Evolutionary conservation across 495 filamentous ascomycete species (phyloP).

Genomic region (Podospora fimiseda): DNA sequence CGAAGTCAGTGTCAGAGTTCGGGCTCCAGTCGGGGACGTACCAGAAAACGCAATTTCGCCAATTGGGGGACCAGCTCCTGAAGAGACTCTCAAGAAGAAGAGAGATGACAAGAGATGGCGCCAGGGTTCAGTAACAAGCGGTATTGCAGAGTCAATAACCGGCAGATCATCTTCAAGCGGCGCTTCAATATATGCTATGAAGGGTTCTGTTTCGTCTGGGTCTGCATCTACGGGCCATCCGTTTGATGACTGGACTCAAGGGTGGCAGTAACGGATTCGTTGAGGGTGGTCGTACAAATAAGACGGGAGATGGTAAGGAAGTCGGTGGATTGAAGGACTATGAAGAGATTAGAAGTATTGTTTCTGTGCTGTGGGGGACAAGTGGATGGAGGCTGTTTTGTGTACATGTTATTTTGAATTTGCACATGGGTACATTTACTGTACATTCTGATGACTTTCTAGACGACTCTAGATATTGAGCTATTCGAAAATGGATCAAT

Average conservation of each 20-base stretch:
- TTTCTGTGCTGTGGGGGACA: too few species aligned
- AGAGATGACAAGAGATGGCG: slow-evolving; percentile 2
- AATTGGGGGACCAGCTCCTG: slow-evolving; percentile 23
- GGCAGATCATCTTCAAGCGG: background rate
- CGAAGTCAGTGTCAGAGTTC: slow-evolving; percentile 26
- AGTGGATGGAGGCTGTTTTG: too few species aligned
- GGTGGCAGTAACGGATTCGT: background rate
- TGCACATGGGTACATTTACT: too few species aligned
- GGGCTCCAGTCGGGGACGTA: slow-evolving; percentile 31
- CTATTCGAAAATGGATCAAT: too few species aligned
- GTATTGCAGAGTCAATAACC: background rate
- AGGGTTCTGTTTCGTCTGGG: background rate
- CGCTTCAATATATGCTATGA: background rate
- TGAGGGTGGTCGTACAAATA: background rate
- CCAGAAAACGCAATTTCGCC: slow-evolving; percentile 31
- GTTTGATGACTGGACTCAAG: background rate
- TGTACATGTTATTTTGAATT: too few species aligned
- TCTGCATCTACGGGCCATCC: too few species aligned
- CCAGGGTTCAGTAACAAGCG: background rate
- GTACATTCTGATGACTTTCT: too few species aligned
- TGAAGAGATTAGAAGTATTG: too few species aligned
- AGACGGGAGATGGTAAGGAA: too few species aligned
- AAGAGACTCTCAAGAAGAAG: slow-evolving; percentile 28
- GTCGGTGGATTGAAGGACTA: too few species aligned
- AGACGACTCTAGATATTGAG: too few species aligned